These are phyloP conservation scores for Syzygium grande DNA, from an alignment of 345 rosid species.

Conservation along the genomic window DNA sequence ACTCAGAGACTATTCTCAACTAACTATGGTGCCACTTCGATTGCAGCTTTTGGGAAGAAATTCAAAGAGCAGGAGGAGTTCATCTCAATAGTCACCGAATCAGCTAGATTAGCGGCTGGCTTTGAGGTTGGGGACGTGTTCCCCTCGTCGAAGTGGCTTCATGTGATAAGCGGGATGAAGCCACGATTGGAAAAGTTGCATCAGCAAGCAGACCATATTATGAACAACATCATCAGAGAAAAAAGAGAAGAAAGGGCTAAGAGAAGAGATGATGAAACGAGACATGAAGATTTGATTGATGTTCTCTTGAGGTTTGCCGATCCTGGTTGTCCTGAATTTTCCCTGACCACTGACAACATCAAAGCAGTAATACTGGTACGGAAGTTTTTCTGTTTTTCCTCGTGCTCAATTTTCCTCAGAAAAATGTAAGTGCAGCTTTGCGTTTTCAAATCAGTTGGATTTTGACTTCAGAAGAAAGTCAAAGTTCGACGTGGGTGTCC, in stretches of 20 bases:
- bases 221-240: conserved; percentile 10
- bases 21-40: background rate
- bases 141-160: conserved; percentile 13
- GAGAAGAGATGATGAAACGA: background rate
- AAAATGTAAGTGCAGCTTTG: too few relatives aligned
- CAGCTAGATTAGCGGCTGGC: background rate
- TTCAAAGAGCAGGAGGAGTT: conserved; percentile 8
- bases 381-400: background rate
- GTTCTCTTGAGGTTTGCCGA: conserved; percentile 8
- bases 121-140: conserved; percentile 12
- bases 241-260: background rate
- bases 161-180: conserved; percentile 6
- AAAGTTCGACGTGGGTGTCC: background rate
- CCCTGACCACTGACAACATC: conserved; percentile 13
- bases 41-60: conserved; percentile 13
- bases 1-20: conserved; percentile 1
- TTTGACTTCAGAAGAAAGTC: background rate
- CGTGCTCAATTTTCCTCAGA: background rate
- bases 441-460: background rate
- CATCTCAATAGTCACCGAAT: background rate
- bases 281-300: conserved; percentile 9
- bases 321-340: background rate
- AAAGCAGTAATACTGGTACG: conserved; percentile 19
- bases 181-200: conserved; percentile 3
- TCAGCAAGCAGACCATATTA: background rate